Evolutionary conservation across 768 basidiomycete species (phyloP).

Genomic region (Leccinum incarnatum): DNA sequence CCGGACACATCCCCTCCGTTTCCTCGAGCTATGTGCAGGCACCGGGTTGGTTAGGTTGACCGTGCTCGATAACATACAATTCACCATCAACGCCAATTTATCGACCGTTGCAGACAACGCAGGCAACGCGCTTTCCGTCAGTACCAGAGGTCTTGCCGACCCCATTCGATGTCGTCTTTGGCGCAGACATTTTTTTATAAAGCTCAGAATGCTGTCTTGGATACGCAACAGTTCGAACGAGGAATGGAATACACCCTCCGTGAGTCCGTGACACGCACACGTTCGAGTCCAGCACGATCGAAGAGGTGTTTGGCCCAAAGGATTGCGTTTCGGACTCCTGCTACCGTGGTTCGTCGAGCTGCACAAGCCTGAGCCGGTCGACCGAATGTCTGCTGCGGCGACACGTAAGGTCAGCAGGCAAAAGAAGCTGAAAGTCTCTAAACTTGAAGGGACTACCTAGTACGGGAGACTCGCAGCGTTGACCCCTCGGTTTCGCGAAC

Average conservation of each 20-base stretch:
- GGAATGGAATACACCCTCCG: conserved; percentile 25
- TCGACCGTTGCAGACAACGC: conserved; percentile 1
- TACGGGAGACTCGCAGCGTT: too few relatives aligned
- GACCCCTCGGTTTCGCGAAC: too few relatives aligned
- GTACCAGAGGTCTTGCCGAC: conserved; percentile 25
- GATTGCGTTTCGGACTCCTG: neutral
- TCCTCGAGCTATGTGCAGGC: conserved; percentile 57
- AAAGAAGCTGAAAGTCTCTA: too few relatives aligned
- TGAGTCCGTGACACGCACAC: conserved; percentile 52
- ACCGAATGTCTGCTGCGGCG: too few relatives aligned
- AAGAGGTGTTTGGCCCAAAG: conserved; percentile 45
- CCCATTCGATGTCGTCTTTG: conserved; percentile 49
- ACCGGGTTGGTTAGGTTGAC: conserved; percentile 51
- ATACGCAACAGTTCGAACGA: conserved; percentile 30
- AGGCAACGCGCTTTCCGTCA: conserved; percentile 15
- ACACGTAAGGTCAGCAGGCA: too few relatives aligned
- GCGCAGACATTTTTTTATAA: conserved; percentile 57
- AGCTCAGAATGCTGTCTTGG: conserved; percentile 42
- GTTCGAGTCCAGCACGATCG: conserved; percentile 56
- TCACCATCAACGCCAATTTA: conserved; percentile 42
- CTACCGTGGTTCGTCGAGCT: too few relatives aligned
- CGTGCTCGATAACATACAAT: conserved; percentile 46
- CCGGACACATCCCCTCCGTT: conserved; percentile 24
- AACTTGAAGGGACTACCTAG: too few relatives aligned
- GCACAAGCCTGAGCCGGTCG: too few relatives aligned